phyloP scores from a whole-genome alignment of 805 yeast species.

The Sungouiozyma ichnusensis region DNA sequence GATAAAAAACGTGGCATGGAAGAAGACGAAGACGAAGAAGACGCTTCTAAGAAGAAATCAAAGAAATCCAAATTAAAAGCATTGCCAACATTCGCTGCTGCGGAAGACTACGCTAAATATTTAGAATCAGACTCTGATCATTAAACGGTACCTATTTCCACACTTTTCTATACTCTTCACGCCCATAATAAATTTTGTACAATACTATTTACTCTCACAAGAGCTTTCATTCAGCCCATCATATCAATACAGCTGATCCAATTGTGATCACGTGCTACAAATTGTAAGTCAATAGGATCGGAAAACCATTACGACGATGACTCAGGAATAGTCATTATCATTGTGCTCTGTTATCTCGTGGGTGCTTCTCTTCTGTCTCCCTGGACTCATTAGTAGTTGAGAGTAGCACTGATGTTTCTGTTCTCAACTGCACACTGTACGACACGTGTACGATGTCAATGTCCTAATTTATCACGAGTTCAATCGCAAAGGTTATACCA shows the following conservation, averaged over 20 bases:
- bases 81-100: slow-evolving; percentile 80
- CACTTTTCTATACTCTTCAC: background rate
- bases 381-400: too few relatives aligned
- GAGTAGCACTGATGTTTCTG: too few relatives aligned
- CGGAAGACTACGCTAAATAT: slow-evolving; percentile 73
- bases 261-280: too few relatives aligned
- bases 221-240: background rate
- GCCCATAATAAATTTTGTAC: background rate
- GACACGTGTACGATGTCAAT: too few relatives aligned
- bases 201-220: background rate
- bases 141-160: background rate
- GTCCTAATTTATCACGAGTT: background rate
- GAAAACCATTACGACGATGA: too few relatives aligned
- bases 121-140: slow-evolving; percentile 56
- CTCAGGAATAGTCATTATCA: too few relatives aligned
- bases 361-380: too few relatives aligned
- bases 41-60: slow-evolving; percentile 16
- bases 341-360: too few relatives aligned
- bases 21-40: slow-evolving; percentile 6
- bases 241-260: too few relatives aligned
- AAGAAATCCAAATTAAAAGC: slow-evolving; percentile 37
- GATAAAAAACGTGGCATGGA: slow-evolving; percentile 18
- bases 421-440: too few relatives aligned
- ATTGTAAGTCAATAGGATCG: too few relatives aligned
- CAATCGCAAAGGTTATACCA: slow-evolving; percentile 11